Evolutionary conservation across 2,329 filamentous ascomycete species (phyloP), one percentile per base, ranked within the genome.

Genomic region (Botrytis galanthina): DNA sequence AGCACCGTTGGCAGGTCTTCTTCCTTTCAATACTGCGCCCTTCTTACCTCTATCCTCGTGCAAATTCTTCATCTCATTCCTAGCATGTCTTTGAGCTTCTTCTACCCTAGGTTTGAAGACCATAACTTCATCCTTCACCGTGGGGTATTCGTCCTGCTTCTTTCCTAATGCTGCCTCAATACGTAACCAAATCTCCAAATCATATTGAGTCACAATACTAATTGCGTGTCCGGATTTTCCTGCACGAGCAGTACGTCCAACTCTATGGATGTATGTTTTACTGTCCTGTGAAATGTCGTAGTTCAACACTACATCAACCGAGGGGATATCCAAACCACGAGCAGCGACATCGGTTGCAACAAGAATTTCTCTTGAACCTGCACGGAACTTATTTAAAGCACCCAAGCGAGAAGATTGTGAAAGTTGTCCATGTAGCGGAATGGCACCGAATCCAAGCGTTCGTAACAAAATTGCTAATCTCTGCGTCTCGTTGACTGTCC

Each of bases 261-360:
- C 94, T 70, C 94, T 88, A 82, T 97, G 94, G 46, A 97, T 92
- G 79, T 97, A 97, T 0, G 94, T 97, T 83, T 97, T 97, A 78
- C 89, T 93, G 82, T 97, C 93, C 42, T 90, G 88, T 0, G 94
- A 93, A 3, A 97, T 84, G 79, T 97, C 94, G 77, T 91, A 93
- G 83, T 97, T 97, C 77, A 97, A 82, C 3, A 98, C 93, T 0
- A 95, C 84, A 77, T 97, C 94, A 20, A 98, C 94, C n/a, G 90
- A 92, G 20, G 94, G 94, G 64, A 98, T 97, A 85, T 98, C 95
- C 10, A 98, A 86, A 86, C 95, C 95, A 81, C 95, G 91, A 1
- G 95, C 93, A 1, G 95, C 95, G n/a, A 98, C 93, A 81, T 98
- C 95, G 0, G 95, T 98, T 18, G 94, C 94, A 5, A 98, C 92